Percentiles rank a stretch among this genome's conserved stretches.
phyloP scores from a whole-genome alignment of 2,329 filamentous ascomycete genomes.

The Penicillium sclerotiorum region DNA sequence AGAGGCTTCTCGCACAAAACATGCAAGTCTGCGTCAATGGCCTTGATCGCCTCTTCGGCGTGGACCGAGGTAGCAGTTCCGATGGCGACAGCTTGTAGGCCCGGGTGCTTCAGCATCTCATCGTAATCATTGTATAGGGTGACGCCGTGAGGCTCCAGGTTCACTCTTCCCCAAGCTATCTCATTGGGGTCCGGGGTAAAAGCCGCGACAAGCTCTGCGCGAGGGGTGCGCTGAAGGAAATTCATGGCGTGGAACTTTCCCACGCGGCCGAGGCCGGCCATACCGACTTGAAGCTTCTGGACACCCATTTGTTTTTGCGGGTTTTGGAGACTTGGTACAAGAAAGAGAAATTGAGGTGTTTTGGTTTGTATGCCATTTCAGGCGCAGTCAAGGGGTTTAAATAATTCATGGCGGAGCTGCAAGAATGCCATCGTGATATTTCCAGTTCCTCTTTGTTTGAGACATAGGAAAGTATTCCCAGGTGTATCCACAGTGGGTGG shows the following conservation, averaged over 20 bases:
- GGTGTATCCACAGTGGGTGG: neutral
- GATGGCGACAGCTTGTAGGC: conserved; percentile 59
- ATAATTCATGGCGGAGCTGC: conserved; percentile 4
- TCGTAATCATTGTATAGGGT: conserved; percentile 57
- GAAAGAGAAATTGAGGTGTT: neutral
- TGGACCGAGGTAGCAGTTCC: conserved; percentile 59
- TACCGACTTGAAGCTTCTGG: conserved; percentile 46
- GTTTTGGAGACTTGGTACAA: neutral
- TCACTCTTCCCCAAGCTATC: conserved; percentile 51
- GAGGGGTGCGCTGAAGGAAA: conserved; percentile 48
- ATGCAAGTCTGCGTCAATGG: conserved; percentile 57
- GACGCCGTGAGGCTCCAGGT: conserved; percentile 55
- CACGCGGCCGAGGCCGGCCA: conserved; percentile 53
- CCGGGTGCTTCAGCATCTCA: conserved; percentile 59
- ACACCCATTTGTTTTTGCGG: conserved; percentile 19
- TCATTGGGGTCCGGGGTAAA: conserved; percentile 49
- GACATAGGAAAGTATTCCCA: conserved; percentile 4
- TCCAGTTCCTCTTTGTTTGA: neutral
- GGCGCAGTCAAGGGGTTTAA: conserved; percentile 12
- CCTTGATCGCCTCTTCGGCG: conserved; percentile 60
- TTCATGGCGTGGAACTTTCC: conserved; percentile 52
- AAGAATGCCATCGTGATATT: neutral
- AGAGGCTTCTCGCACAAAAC: conserved; percentile 60
- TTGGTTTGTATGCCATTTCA: neutral
- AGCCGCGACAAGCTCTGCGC: conserved; percentile 52